Base-by-base conservation (phyloP, 2,329 filamentous ascomycete genomes). In the Boeremia lycopersici region DNA sequence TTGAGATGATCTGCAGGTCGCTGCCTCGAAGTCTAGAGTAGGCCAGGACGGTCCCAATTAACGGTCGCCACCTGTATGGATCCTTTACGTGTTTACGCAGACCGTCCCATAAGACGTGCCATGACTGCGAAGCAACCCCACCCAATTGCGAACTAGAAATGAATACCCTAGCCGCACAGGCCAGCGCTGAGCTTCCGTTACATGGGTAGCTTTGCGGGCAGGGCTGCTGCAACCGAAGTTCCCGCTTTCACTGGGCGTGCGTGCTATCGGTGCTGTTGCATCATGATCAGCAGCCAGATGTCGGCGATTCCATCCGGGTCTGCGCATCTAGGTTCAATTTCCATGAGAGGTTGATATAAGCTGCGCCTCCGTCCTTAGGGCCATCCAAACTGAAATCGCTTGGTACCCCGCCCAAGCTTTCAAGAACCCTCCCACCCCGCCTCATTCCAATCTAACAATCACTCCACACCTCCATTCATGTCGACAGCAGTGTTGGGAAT, bases 271-370 rank as follows among this genome's bases (percentile, higher is more conserved):
- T 43, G 30, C 23, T 19, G 31, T 46, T 55, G 35, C 41, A 31
- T 55, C 52, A 47, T 47, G 46, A 42, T 50, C 42, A 50, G 52
- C 46, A 31, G 30, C 41, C 52, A 38, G 33, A 25, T 11, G 35
- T n/a, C 12, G 25, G 17, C 36, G 33, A 11, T 48, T 29, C 23
- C 10, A 30, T 17, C 13, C 12, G 25, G 6, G 8, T 39, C 11
- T 31, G 26, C 7, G 11, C 23, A 15, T 44, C 29, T 31, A 35
- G 35, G 23, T 17, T 31, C 6, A 31, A 23, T 23, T 29, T 28
- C 26, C 13, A 23, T 12, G 34, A 12, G 13, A 36, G 34, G 29
- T 34, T 28, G 11, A 36, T 35, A 39, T 35, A 48, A 40, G 15
- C 15, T 15, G 15, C 15, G 34, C 25, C 38, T 36, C 25, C 23